phyloP scores from a whole-genome alignment of 495 filamentous ascomycete genomes.

The Schizothecium vesticola region DNA sequence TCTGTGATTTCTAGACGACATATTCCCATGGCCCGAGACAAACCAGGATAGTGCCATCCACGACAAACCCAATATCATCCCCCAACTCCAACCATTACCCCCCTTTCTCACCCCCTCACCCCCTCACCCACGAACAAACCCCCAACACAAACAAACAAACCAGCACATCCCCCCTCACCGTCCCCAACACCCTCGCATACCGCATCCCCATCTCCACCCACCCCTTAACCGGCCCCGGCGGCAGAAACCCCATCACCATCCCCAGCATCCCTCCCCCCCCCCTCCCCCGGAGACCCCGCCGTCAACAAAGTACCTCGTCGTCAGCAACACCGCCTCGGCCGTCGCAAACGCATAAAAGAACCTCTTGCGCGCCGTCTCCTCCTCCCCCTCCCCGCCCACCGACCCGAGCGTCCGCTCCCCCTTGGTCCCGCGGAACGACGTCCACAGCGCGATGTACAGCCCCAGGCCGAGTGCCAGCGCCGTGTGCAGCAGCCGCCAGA shows the following conservation, averaged over 20 bases:
- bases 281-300: conserved; percentile 27
- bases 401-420: conserved; percentile 31
- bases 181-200: conserved; percentile 64
- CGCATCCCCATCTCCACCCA: conserved; percentile 56
- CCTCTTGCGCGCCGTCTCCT: conserved; percentile 14
- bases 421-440: conserved; percentile 58
- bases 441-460: conserved; percentile 60
- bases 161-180: conserved; percentile 59
- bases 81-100: background rate
- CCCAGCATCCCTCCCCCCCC: conserved; percentile 53
- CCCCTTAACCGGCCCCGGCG: conserved; percentile 51
- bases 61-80: no score
- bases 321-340: conserved; percentile 67
- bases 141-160: conserved; percentile 76
- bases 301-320: conserved; percentile 60
- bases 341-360: conserved; percentile 76
- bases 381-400: conserved; percentile 16
- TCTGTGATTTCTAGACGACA: background rate
- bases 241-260: conserved; percentile 55
- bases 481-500: conserved; percentile 75
- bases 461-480: conserved; percentile 66
- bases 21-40: no score
- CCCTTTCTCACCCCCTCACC: background rate
- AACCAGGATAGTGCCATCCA: no score
- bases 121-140: conserved; percentile 58